phyloP scores from a whole-genome alignment of 768 basidiomycete genomes.

The Sporobolomyces phaffii region DNA sequence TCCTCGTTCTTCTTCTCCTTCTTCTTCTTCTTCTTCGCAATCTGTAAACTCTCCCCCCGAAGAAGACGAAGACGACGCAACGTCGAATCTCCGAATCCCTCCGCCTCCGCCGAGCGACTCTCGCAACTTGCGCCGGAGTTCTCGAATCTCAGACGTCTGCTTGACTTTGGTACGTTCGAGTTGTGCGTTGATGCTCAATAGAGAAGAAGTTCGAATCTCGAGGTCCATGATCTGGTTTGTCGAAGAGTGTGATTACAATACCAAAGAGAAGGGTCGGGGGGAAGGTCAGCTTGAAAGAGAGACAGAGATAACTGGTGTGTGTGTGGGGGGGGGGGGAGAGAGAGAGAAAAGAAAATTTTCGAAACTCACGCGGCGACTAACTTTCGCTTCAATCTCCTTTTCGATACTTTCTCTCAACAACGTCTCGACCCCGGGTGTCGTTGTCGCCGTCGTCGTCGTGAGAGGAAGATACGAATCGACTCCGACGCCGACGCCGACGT shows the following conservation, averaged over 20 bases:
- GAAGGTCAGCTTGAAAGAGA: too few relatives aligned
- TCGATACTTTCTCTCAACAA: constrained; percentile 17
- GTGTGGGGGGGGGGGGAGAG: too few relatives aligned
- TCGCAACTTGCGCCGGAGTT: constrained; percentile 71
- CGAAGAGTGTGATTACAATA: too few relatives aligned
- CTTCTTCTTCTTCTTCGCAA: too few relatives aligned
- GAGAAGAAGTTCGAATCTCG: constrained; percentile 80
- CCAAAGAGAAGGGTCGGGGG: too few relatives aligned
- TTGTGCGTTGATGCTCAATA: constrained; percentile 74
- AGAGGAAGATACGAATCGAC: too few relatives aligned
- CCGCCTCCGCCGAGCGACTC: constrained; percentile 52
- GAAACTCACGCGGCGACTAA: constrained; percentile 37
- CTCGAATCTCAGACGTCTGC: constrained; percentile 78
- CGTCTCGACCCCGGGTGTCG: neutral
- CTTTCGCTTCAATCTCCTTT: constrained; percentile 34
- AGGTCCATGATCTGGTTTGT: constrained; percentile 72
- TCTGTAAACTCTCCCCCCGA: too few relatives aligned
- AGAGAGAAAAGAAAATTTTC: too few relatives aligned
- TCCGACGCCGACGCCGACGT: too few relatives aligned
- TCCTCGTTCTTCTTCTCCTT: constrained; percentile 31
- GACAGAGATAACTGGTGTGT: too few relatives aligned
- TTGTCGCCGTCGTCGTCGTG: neutral
- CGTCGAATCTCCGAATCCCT: constrained; percentile 56
- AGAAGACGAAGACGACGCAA: constrained; percentile 38
- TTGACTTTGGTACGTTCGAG: constrained; percentile 72